Base-by-base conservation (phyloP, 2,329 filamentous ascomycete genomes). In the Xylariaceae sp. region DNA sequence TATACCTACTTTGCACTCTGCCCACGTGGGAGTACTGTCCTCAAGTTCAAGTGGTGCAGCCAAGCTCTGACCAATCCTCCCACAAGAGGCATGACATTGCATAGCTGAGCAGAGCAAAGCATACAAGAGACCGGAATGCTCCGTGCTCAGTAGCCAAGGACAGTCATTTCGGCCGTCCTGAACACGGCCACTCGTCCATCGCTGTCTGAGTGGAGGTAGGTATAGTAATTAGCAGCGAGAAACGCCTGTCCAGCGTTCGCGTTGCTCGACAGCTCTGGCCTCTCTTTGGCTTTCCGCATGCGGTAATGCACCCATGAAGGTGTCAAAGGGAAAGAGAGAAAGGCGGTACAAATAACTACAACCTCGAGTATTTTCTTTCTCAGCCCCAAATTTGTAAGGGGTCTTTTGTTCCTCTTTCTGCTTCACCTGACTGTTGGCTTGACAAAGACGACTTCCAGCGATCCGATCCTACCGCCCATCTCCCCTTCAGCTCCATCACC, bases 331-430 rank as follows among this genome's bases (percentile, higher is more conserved):
- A 45, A 46, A 51, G 45, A 58, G 18, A 50, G 48, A 50, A 60
- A 61, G 55, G 53, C 56, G 50, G 41, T 66, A 66, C 64, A 67
- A 66, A 67, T 64, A 65, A 66, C 60, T 55, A 51, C 58, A 52
- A 44, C 38, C 51, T 61, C 60, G 63, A 54, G 56, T 51, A 54
- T 59, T 53, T 31, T 56, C 60, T 63, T 63, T 63, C 56, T 62
- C 48, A 48, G 51, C 55, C 7, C 42, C 14, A 53, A 43, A 45
- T 53, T 54, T 53, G 54, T 44, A 54, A 54, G 45, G 39, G 17
- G 42, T 33, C 44, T 60, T 56, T 59, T 58, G 59, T 61, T 60
- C 60, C 60, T 49, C 22, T 31, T 36, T 40, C 28, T 48, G 47
- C 56, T 59, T 53, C 56, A 58, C 51, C 45, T 44, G 45, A 49